Evolutionary conservation across 768 basidiomycete genomes (phyloP), one percentile per base, ranked within the genome.

Genomic region (Punctularia strigosozonata): DNA sequence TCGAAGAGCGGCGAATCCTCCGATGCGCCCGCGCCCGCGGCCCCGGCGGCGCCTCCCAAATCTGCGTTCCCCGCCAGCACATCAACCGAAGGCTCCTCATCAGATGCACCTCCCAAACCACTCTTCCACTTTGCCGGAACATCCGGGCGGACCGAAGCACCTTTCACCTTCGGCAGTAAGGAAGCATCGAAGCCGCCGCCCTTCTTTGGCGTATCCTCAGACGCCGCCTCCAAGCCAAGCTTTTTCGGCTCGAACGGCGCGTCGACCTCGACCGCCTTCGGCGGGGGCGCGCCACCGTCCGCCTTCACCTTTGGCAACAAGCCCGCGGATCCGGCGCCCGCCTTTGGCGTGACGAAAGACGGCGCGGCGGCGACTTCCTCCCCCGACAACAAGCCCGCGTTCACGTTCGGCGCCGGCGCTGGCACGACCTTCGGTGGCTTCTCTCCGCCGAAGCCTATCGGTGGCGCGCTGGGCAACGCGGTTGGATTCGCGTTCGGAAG

Each of bases 401-500:
- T 48, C 38, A 45, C 43, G 17, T 48, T 48, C n/a, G 43, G 47
- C 25, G 41, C 46, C 17, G 43, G 47, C 8, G 31, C 43, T 17
- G 38, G 35, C 32, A 12, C 18, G 14, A 12, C 43, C 36, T 42
- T 38, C 38, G 30, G 25, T 17, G 20, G 26, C 38, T 18, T 20
- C 19, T 21, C 44, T 21, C 38, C 46, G 3, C 44, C 33, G 25
- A 50, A 47, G 15, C 46, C 41, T 38, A 30, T 36, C 5, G 45
- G 48, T 40, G 31, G 74, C 74, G 38, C 73, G 65, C 46, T 78
- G 15, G 75, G 78, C 1, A 78, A 76, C 49, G 72, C 77, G 6
- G 73, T 78, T 6, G 77, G 77, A 4, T 80, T 80, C 45, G 65
- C 64, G 6, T 80, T 74, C 47, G 72, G 66, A 12, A 61, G 53